A percentile compares a stretch with the other conserved stretches of the same genome.
phyloP scores from a whole-genome alignment of 345 rosid species.

The Eutrema heterophyllum region DNA sequence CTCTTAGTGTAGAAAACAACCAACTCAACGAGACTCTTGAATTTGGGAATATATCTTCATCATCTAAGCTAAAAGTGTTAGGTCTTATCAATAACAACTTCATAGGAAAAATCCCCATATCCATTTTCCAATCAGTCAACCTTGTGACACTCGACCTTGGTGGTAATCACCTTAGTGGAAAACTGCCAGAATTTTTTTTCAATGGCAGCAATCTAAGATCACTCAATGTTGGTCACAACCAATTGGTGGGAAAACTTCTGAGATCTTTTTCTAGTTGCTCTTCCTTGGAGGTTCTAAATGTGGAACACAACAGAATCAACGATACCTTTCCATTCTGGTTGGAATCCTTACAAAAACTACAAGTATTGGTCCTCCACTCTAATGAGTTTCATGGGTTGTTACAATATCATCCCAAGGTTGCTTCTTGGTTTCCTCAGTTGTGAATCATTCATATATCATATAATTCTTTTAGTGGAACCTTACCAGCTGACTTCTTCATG shows the following conservation, averaged over 20 bases:
- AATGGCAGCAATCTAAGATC: background rate
- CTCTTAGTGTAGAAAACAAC: too few species aligned
- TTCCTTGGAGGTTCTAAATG: background rate
- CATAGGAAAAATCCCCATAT: conserved; percentile 8
- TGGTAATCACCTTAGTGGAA: background rate
- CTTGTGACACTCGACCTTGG: background rate
- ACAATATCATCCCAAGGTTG: background rate
- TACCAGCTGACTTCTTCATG: background rate
- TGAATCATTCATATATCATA: background rate
- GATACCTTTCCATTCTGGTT: background rate
- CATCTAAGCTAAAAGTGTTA: background rate
- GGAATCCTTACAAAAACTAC: background rate
- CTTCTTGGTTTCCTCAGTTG: background rate
- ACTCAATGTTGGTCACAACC: background rate
- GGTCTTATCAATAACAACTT: conserved; percentile 15
- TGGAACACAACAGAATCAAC: background rate
- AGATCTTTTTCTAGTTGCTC: background rate
- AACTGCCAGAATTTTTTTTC: background rate
- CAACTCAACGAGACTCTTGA: background rate
- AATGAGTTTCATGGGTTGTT: background rate
- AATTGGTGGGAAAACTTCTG: background rate
- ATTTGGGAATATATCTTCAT: background rate
- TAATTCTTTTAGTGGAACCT: background rate
- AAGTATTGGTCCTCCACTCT: background rate
- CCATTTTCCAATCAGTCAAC: background rate